Evolutionary conservation across 768 basidiomycete genomes (phyloP), one percentile per base, ranked within the genome.

Genomic region (Cytidiella melzeri): DNA sequence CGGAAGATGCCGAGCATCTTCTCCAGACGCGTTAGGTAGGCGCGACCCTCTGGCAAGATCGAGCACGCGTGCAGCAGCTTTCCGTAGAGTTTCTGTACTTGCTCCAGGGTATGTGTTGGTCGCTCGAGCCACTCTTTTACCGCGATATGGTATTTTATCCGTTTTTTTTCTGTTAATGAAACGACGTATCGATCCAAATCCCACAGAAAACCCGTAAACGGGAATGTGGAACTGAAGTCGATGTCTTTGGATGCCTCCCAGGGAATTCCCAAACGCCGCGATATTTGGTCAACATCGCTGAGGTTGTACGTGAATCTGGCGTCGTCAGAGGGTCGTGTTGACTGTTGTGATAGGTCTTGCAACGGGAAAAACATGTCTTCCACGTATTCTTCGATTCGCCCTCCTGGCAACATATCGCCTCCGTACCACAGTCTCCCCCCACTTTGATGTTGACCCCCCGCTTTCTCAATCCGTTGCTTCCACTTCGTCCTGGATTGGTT

Each of bases 41-140:
- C 69, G n/a, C n/a, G n/a, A n/a, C n/a, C n/a, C n/a, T n/a, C 0
- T 67, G 60, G 9, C 63, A 75, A 64, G 43, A 73, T 72, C 0
- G 74, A 69, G 41, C 72, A 67, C 0, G 76, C n/a, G n/a, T n/a
- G n/a, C n/a, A n/a, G n/a, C n/a, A n/a, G n/a, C n/a, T n/a, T n/a
- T n/a, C n/a, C n/a, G n/a, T n/a, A n/a, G n/a, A n/a, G 60, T 10
- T 62, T 66, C 19, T 67, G 57, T 1, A 67, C 62, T 1, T 74
- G 61, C 2, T 63, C 47, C 1, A 70, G 58, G 10, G 51, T 54
- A 54, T 75, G 73, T 1, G 53, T 54, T 0, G 40, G 4, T 1
- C 24, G 6, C 3, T 25, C 2, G 1, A 46, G 24, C 73, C 72
- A 75, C 3, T 55, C 53, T 1, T 47, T 5, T 10, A 73, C 65